Evolutionary conservation across 139 green algal genomes (phyloP).

Genomic region (Dunaliella sp.): DNA sequence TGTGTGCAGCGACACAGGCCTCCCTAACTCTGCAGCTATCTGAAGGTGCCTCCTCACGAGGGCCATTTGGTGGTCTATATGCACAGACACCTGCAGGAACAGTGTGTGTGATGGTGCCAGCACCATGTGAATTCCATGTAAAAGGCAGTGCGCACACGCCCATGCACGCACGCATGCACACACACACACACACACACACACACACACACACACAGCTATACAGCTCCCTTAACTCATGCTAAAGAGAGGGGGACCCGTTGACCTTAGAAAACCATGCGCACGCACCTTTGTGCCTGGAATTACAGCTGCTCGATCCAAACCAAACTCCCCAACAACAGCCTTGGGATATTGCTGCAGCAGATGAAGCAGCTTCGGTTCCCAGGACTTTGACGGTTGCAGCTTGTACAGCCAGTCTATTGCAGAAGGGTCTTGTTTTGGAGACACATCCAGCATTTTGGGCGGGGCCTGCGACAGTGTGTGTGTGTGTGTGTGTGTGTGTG

Average conservation of each 20-base stretch:
- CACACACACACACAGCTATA: too few species aligned
- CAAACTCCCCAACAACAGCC: slow-evolving; percentile 50
- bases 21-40: slow-evolving; percentile 49
- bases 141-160: not conserved
- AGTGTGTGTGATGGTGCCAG: not conserved
- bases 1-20: slow-evolving; percentile 67
- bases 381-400: slow-evolving; percentile 3
- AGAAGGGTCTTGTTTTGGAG: slow-evolving; percentile 2
- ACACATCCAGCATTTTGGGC: slow-evolving; percentile 8
- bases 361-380: slow-evolving; percentile 27
- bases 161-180: not conserved
- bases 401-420: not conserved
- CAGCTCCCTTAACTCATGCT: too few species aligned
- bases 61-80: slow-evolving; percentile 36
- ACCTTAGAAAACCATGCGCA: too few species aligned
- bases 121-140: not conserved
- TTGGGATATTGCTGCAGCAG: slow-evolving; percentile 20
- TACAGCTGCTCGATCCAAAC: slow-evolving; percentile 42
- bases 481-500: too few species aligned
- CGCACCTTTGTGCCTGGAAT: slow-evolving; percentile 39
- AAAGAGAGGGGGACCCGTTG: too few species aligned
- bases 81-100: slow-evolving; percentile 8
- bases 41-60: slow-evolving; percentile 48
- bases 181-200: not conserved
- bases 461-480: not conserved